Conservation (phyloP, 2,329 filamentous ascomycete species). For the Fusarium anthophilum region DNA sequence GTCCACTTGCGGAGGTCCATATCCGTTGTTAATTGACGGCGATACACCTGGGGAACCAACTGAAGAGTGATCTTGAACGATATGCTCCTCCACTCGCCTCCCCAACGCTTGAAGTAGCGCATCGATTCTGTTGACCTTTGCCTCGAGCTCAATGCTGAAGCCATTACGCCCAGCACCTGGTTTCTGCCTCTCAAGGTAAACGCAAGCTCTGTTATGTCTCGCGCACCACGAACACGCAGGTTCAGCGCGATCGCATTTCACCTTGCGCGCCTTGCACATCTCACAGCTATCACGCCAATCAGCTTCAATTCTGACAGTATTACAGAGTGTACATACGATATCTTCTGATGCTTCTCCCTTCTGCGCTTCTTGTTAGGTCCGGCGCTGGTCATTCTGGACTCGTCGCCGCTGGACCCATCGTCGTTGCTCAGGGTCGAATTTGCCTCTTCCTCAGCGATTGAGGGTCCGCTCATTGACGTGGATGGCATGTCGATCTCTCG, state of each 20-base stretch:
- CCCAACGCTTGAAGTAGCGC: slow-evolving; percentile 54
- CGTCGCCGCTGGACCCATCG: slow-evolving; percentile 51
- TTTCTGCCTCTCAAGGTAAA: slow-evolving; percentile 77
- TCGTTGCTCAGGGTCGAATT: slow-evolving; percentile 50
- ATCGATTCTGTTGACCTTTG: slow-evolving; percentile 64
- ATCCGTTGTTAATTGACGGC: slow-evolving; percentile 48
- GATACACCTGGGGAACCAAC: slow-evolving; percentile 29
- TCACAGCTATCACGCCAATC: slow-evolving; percentile 48
- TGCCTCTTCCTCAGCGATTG: slow-evolving; percentile 49
- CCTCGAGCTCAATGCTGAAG: slow-evolving; percentile 68
- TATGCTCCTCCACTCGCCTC: slow-evolving; percentile 55
- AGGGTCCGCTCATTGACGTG: slow-evolving; percentile 37
- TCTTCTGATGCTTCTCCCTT: slow-evolving; percentile 54
- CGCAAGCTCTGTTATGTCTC: slow-evolving; percentile 71
- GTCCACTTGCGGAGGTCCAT: slow-evolving; percentile 47
- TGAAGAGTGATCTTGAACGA: slow-evolving; percentile 46
- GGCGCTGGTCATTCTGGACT: slow-evolving; percentile 36
- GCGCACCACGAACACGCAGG: slow-evolving; percentile 76
- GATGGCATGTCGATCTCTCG: slow-evolving; percentile 42
- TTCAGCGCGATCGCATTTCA: slow-evolving; percentile 62
- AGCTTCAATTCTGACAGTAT: not conserved
- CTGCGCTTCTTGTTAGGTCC: slow-evolving; percentile 50
- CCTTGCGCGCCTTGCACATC: slow-evolving; percentile 57
- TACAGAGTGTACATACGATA: slow-evolving; percentile 48
- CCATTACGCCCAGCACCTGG: slow-evolving; percentile 70